Evolutionary conservation across 352 stramenopile species (phyloP), one percentile per base, ranked within the genome.

Genomic region (Phytophthora hibernalis): DNA sequence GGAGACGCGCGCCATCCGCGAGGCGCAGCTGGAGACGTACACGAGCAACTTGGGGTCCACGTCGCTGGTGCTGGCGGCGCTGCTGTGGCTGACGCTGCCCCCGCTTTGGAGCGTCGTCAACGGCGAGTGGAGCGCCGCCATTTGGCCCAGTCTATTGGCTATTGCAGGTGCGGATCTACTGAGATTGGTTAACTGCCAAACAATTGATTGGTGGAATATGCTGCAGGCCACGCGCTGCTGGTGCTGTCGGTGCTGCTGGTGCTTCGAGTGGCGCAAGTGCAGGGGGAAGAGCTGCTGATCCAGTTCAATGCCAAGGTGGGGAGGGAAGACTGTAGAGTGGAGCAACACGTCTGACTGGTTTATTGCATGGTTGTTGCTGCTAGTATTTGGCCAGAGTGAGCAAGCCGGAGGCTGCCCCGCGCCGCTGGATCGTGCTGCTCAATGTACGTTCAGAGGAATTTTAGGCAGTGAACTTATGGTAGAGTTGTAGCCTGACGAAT

Each of bases 101-200:
- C 77, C 83, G 47, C 77, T 82, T 2, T 91, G 85, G 82, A 80
- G 79, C 48, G 77, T 93, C 47, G 56, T 93, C 28, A 91, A 89
- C 50, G 83, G 83, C 80, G 81, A 92, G 31, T 93, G 83, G 83
- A 93, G 82, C 51, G 57, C 65, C 22, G 51, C 58, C 40, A 79
- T 89, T 45, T 7, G 84, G 42, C 74, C 69, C 38, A 89, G 80
- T 81, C 61, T 93, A 20, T 8, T 85, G 51, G 82, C 75, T n/a
- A 74, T 91, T 28, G 57, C 65, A 43, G 80, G 83, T 90, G 9
- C 28, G 38, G 21, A 55, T 21, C 54, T 30, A 13, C 21, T 31
- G 11, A 22, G 1, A 47, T 47, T 22, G 8, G 40, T 47, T 47
- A 47, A 26, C 16, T 47, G 10, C 3, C 37, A 22, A 10, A 35